phyloP scores from a whole-genome alignment of 2,329 filamentous ascomycete genomes.

The Calonectria honghensis region DNA sequence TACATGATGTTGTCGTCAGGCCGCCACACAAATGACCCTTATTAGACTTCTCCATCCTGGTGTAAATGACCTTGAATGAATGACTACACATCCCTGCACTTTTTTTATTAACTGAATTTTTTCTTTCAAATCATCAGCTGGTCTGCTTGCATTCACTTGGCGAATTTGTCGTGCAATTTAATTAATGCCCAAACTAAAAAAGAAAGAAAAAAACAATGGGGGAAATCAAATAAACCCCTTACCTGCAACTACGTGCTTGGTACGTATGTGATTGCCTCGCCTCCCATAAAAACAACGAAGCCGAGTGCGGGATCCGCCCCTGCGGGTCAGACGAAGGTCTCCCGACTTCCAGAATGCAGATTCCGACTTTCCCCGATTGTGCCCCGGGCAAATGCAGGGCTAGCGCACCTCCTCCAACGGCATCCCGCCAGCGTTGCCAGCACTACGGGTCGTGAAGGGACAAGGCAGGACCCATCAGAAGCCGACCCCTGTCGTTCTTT shows the following conservation, averaged over 20 bases:
- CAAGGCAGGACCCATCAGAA: constrained; percentile 19
- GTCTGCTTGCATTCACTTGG: background rate
- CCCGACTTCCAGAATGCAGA: constrained; percentile 51
- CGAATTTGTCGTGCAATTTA: constrained; percentile 14
- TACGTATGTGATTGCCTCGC: constrained; percentile 23
- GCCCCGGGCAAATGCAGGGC: constrained; percentile 41
- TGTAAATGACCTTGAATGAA: constrained; percentile 23
- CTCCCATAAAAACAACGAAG: background rate
- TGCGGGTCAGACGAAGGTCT: constrained; percentile 51
- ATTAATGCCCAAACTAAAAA: constrained; percentile 24
- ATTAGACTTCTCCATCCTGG: constrained; percentile 30
- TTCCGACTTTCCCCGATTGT: constrained; percentile 53
- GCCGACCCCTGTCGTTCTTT: constrained; percentile 24
- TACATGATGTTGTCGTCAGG: constrained; percentile 17
- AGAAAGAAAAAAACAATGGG: constrained; percentile 2
- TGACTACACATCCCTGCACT: constrained; percentile 21
- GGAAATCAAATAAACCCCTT: constrained; percentile 19
- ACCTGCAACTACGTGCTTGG: constrained; percentile 21
- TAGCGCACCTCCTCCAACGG: constrained; percentile 48
- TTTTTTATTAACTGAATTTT: constrained; percentile 16
- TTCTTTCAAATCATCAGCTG: background rate
- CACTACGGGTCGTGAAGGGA: constrained; percentile 49
- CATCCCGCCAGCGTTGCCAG: constrained; percentile 49
- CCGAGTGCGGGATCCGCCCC: constrained; percentile 29
- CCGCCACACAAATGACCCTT: constrained; percentile 19